phyloP scores from a whole-genome alignment of 78 protist genomes.

The Chrysochromulina parva region DNA sequence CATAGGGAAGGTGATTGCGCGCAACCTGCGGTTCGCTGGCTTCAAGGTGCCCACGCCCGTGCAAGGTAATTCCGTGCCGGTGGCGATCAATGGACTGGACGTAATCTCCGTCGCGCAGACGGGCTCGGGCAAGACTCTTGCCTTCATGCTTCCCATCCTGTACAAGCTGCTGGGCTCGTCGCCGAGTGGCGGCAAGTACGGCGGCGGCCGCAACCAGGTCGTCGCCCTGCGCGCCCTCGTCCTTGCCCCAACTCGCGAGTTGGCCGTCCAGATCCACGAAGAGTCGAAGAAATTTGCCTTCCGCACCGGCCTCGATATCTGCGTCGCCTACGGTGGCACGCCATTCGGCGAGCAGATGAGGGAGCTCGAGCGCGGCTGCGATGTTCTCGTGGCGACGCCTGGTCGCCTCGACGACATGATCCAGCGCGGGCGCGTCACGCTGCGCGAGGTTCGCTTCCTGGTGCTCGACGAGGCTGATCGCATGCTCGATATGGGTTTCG shows the following conservation, averaged over 20 bases:
- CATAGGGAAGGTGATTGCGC: not conserved
- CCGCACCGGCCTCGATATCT: constrained; percentile 71
- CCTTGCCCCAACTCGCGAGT: constrained; percentile 65
- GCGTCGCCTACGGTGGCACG: constrained; percentile 96
- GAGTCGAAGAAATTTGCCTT: constrained; percentile 70
- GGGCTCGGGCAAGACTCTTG: constrained; percentile 24
- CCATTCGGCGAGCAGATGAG: not conserved
- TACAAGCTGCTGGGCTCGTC: not conserved
- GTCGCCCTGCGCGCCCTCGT: constrained; percentile 93
- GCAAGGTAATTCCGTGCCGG: constrained; percentile 27
- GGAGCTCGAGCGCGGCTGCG: constrained; percentile 81
- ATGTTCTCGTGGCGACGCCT: constrained; percentile 95
- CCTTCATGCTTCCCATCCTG: constrained; percentile 49
- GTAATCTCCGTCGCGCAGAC: constrained; percentile 33
- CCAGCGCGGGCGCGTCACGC: constrained; percentile 79
- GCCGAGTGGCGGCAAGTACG: constrained; percentile 41
- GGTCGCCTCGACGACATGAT: constrained; percentile 95
- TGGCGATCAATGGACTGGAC: not conserved
- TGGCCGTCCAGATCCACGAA: not conserved
- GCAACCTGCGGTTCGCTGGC: not conserved
- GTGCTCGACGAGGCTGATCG: constrained; percentile 94
- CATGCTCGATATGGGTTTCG: constrained; percentile 95
- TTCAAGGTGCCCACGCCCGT: constrained; percentile 39
- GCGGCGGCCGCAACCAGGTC: not conserved
- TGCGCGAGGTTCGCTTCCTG: constrained; percentile 43